Base-by-base conservation (phyloP, 2,329 filamentous ascomycete species). In the Fusarium sulawesiense region DNA sequence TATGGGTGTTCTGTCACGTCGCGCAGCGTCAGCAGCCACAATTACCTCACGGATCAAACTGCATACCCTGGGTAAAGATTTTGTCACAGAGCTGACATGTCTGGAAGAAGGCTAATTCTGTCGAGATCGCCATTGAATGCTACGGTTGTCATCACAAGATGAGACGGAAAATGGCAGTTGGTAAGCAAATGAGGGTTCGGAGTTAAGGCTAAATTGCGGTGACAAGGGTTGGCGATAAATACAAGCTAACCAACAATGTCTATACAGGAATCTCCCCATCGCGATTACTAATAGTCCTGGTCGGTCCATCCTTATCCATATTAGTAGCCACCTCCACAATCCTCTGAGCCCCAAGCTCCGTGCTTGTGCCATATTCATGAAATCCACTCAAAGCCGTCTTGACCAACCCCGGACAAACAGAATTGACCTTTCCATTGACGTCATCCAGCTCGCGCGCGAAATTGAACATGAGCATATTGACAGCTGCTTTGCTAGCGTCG, bases 401-500 rank as follows among this genome's bases (percentile, higher is more conserved):
- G 2, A 81, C 77, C n/a, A 77, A 66, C 1, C 81, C 81, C 0
- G 81, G 81, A 42, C 80, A 83, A 10, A 76, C 77, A 6, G 71
- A 60, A 53, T 82, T 82, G 44, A 80, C 77, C 56, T 76, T 77
- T 20, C 75, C 79, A 11, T 75, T 76, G 6, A 66, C 48, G 21
- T 74, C 73, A 7, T 75, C 68, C 40, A 83, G 34, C 13, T 76
- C 73, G 1, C 76, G 67, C 2, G 73, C 75, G 49, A 79, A 83
- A 49, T 79, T 76, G 6, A 79, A 20, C 32, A 72, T 74, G 4
- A 84, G 67, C 77, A 83, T 82, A 30, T 84, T 82, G 12, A 83
- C 25, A 0, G 82, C 83, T 2, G 82, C 79, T 64, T 84, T 84
- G 71, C 80, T 83, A 7, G 74, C 66, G 14, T 80, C 73, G 56